Evolutionary conservation across 768 basidiomycete species (phyloP).

Genomic region (Boletus sensibilis): DNA sequence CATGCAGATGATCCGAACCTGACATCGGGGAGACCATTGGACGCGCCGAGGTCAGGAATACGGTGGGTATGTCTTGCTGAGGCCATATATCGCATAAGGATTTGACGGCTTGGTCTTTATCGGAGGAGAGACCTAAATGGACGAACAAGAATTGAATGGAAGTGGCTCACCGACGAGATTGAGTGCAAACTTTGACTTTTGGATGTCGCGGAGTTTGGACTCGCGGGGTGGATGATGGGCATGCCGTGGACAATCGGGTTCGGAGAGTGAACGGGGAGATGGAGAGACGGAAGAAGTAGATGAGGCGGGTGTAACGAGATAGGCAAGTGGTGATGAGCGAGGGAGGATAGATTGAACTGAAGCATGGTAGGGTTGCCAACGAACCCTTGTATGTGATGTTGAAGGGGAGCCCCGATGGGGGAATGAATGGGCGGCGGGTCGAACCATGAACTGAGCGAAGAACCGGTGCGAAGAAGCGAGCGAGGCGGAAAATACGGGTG

Average conservation of each 20-base stretch:
- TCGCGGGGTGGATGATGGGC: slow-evolving; percentile 37
- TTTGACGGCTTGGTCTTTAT: slow-evolving; percentile 74
- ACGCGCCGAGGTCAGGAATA: slow-evolving; percentile 45
- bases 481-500: slow-evolving; percentile 8
- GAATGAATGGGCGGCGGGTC: slow-evolving; percentile 46
- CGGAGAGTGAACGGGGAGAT: slow-evolving; percentile 39
- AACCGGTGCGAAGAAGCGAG: slow-evolving; percentile 1
- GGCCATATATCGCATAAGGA: slow-evolving; percentile 79
- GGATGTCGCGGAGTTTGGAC: slow-evolving; percentile 41
- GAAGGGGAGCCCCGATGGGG: slow-evolving; percentile 69
- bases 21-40: slow-evolving; percentile 22
- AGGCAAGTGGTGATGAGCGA: slow-evolving; percentile 36
- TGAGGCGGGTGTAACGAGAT: slow-evolving; percentile 59
- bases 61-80: slow-evolving; percentile 66
- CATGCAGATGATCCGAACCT: slow-evolving; percentile 9
- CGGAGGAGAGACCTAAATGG: slow-evolving; percentile 10
- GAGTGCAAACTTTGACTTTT: slow-evolving; percentile 63
- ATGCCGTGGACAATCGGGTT: slow-evolving; percentile 32
- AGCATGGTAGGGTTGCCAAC: slow-evolving; percentile 79
- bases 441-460: slow-evolving; percentile 29
- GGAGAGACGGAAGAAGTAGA: slow-evolving; percentile 50
- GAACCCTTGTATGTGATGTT: slow-evolving; percentile 62
- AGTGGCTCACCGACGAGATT: slow-evolving; percentile 65
- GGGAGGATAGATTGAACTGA: slow-evolving; percentile 38
- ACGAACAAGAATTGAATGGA: background rate